phyloP scores from a whole-genome alignment of 345 rosid species.

The Populus nigra region DNA sequence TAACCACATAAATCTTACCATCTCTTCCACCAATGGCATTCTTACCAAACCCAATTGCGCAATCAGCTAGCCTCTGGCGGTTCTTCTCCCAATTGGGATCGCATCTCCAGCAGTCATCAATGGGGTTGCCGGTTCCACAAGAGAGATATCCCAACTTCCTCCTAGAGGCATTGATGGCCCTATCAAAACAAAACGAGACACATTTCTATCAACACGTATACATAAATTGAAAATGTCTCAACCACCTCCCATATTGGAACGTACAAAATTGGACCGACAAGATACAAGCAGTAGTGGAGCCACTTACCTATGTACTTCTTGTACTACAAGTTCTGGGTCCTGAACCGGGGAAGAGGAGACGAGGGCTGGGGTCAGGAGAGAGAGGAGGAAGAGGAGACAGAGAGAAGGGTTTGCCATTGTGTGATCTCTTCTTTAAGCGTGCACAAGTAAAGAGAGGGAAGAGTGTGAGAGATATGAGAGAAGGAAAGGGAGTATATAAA shows the following conservation, averaged over 20 bases:
- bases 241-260: background rate
- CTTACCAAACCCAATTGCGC: slow-evolving; percentile 32
- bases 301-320: slow-evolving; percentile 20
- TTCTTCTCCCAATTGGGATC: slow-evolving; percentile 33
- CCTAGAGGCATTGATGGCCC: slow-evolving; percentile 31
- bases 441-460: background rate
- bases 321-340: slow-evolving; percentile 23
- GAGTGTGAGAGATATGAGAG: slow-evolving; percentile 9
- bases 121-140: slow-evolving; percentile 27
- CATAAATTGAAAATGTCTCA: background rate
- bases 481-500: slow-evolving; percentile 32
- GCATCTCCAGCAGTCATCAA: slow-evolving; percentile 35
- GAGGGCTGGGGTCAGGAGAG: slow-evolving; percentile 8
- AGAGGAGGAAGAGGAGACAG: background rate
- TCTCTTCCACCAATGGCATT: slow-evolving; percentile 31
- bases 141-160: slow-evolving; percentile 29
- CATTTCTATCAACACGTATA: background rate
- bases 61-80: slow-evolving; percentile 26
- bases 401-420: slow-evolving; percentile 26
- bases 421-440: background rate
- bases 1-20: slow-evolving; percentile 28
- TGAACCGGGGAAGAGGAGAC: slow-evolving; percentile 20
- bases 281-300: background rate
- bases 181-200: background rate
- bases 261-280: background rate